Conservation (phyloP, 108 stramenopile genomes). For the Chaetoceros tenuissimus region DNA sequence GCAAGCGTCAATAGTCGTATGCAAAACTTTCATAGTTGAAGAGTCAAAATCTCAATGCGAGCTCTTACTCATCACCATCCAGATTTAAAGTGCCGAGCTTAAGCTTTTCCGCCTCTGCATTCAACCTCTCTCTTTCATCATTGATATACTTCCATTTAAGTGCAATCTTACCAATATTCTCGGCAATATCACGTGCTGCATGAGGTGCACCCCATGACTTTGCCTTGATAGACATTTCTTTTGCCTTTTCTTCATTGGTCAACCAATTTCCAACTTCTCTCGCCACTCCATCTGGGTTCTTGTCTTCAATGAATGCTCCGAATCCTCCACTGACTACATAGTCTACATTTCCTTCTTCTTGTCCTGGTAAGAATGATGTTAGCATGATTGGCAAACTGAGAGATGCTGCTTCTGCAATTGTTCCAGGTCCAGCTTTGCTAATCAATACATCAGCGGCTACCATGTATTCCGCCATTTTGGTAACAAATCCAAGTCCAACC, state of each 20-base stretch:
- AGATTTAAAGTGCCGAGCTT: no score
- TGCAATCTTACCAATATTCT: conserved; percentile 58
- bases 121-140: conserved; percentile 13
- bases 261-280: conserved; percentile 51
- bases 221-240: conserved; percentile 47
- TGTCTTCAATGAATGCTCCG: conserved; percentile 40
- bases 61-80: no score
- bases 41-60: no score
- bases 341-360: conserved; percentile 85
- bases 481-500: conserved; percentile 83
- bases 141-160: conserved; percentile 55
- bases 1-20: no score
- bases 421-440: conserved; percentile 96
- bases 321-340: conserved; percentile 66
- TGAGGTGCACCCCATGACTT: conserved; percentile 54
- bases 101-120: not conserved
- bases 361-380: conserved; percentile 78
- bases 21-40: no score
- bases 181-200: conserved; percentile 73
- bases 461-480: conserved; percentile 95
- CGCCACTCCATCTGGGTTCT: conserved; percentile 49
- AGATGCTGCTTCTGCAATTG: conserved; percentile 93
- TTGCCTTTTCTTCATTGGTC: conserved; percentile 36
- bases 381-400: conserved; percentile 89
- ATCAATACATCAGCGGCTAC: conserved; percentile 88